Evolutionary conservation across 768 basidiomycete species (phyloP), one percentile per base, ranked within the genome.

Genomic region (Scleroderma bovista): DNA sequence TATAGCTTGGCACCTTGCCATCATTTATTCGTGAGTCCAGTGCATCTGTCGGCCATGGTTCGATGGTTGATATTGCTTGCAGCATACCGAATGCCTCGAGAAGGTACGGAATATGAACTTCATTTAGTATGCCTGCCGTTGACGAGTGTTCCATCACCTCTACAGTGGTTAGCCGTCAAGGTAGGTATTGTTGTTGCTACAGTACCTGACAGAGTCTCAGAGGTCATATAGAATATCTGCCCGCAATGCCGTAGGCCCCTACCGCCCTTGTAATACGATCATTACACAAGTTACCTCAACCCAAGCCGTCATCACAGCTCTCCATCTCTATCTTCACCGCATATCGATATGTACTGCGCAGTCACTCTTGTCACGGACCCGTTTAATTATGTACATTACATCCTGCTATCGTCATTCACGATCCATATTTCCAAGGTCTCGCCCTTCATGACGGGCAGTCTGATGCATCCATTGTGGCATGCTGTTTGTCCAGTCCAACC

Each of bases 1-100:
- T 94, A 93, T 57, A 92, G 92, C 60, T 69, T 93, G 52, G 90
- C 92, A 2, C 92, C 92, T 1, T 94, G 92, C 69, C 81, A 85
- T 60, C 92, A 94, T 74, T 60, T 93, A 56, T 94, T 94, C 67
- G 88, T 89, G 57, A 70, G 87, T 56, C 17, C 24, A 7, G 38
- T 48, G 34, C 43, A 46, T 7, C 20, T 47, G 46, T 38, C n/a
- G 13, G 22, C 54, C 19, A 17, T 44, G 31, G 44, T 19, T 51
- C 34, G 53, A n/a, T 38, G 38, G 19, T 40, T 17, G 23, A 37
- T 42, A 40, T 20, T 15, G 19, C 11, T 6, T 19, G 23, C 47
- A 89, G 87, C 92, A 94, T 60, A 93, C 91, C 0, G 84, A 85
- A 19, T 94, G 92, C 71, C 72, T 94, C 29, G 86, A 93, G 70